A percentile compares a stretch with the other conserved stretches of the same genome.
phyloP scores from a whole-genome alignment of 1,284 basidiomycete genomes.

The Ustilago loliicola region DNA sequence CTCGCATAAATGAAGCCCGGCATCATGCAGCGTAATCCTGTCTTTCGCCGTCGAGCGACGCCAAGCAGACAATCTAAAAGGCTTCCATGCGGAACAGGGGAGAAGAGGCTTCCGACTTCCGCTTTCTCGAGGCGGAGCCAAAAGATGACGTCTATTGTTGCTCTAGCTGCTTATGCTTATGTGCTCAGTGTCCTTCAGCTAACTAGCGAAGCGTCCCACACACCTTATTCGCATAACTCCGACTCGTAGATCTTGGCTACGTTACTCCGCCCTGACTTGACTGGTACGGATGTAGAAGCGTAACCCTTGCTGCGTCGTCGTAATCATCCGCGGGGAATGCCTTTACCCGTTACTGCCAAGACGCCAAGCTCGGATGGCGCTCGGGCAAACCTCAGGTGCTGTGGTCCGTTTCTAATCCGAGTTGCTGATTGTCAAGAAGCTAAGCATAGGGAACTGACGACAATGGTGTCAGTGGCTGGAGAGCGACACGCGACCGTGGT shows the following conservation, averaged over 20 bases:
- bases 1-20: not conserved
- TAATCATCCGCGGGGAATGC: not conserved
- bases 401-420: too few relatives aligned
- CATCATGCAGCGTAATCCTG: not conserved
- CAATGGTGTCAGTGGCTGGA: not conserved
- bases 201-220: not conserved
- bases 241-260: not conserved
- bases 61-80: not conserved
- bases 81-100: not conserved
- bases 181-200: not conserved
- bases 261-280: not conserved
- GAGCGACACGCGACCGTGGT: not conserved
- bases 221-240: slow-evolving; percentile 1
- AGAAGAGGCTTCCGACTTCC: not conserved
- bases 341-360: not conserved
- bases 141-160: not conserved
- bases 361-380: slow-evolving; percentile 5
- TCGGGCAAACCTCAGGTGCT: not conserved
- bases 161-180: not conserved
- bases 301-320: not conserved
- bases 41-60: not conserved
- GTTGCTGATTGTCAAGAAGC: not conserved
- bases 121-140: not conserved
- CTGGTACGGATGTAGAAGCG: not conserved
- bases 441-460: not conserved